Conservation (phyloP, 2,329 filamentous ascomycete species). For the Pseudodiploospora longispora region DNA sequence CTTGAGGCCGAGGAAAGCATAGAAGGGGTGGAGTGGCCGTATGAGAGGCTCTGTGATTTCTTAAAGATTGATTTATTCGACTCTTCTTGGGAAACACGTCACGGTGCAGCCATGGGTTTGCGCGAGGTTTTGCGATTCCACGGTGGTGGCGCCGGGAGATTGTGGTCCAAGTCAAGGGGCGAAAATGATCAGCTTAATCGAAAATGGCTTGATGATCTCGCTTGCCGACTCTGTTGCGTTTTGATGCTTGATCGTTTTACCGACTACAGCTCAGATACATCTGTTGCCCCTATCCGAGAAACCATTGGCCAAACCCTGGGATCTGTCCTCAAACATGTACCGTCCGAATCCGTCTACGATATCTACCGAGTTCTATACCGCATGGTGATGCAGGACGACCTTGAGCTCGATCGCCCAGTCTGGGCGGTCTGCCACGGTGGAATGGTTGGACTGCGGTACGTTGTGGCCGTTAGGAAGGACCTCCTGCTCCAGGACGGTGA, state of each 20-base stretch:
- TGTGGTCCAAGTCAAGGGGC: slow-evolving; percentile 56
- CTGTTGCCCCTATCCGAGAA: slow-evolving; percentile 91
- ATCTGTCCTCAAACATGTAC: slow-evolving; percentile 77
- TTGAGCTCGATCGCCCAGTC: slow-evolving; percentile 62
- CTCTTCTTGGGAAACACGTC: slow-evolving; percentile 86
- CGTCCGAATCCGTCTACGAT: slow-evolving; percentile 67
- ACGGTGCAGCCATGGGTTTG: slow-evolving; percentile 91
- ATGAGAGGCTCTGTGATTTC: slow-evolving; percentile 87
- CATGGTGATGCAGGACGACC: slow-evolving; percentile 85
- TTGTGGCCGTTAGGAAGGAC: slow-evolving; percentile 92
- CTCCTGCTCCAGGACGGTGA: slow-evolving; percentile 73
- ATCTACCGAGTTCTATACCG: slow-evolving; percentile 80
- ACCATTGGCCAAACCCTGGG: slow-evolving; percentile 91
- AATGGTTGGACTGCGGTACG: slow-evolving; percentile 92
- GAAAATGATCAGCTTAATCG: slow-evolving; percentile 78
- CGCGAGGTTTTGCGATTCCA: slow-evolving; percentile 90
- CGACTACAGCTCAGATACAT: slow-evolving; percentile 95
- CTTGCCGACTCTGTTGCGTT: slow-evolving; percentile 90
- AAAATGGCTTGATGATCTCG: slow-evolving; percentile 85
- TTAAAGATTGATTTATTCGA: slow-evolving; percentile 92
- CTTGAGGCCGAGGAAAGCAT: slow-evolving; percentile 70
- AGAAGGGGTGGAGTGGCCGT: slow-evolving; percentile 84
- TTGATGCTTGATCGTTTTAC: slow-evolving; percentile 97
- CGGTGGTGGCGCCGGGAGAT: slow-evolving; percentile 75
- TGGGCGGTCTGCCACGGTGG: slow-evolving; percentile 98